Evolutionary conservation across 2,329 filamentous ascomycete genomes (phyloP), one percentile per base, ranked within the genome.

Genomic region (Fusarium siculi): DNA sequence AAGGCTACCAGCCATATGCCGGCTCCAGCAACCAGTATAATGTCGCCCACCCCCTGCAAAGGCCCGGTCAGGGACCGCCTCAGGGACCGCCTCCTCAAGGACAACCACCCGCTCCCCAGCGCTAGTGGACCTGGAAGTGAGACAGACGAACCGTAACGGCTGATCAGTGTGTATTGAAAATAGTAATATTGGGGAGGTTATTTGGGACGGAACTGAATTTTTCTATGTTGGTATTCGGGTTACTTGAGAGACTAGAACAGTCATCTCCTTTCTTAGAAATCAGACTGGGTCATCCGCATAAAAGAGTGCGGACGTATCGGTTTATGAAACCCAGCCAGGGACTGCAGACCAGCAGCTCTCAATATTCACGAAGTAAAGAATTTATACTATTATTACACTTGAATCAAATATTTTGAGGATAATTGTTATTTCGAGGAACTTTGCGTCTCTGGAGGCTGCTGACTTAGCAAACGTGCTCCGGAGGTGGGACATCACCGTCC

Each of bases 401-500:
- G 32, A 68, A 61, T 67, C 44, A 59, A 21, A 43, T 36, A 37
- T 55, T 12, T 21, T 59, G n/a, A 53, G 25, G 14, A 30, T 21
- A 23, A 32, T 18, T 32, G 12, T 15, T 36, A 34, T 40, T 30
- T 43, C 47, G 15, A 50, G 40, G 23, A 50, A 30, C 42, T 39
- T 34, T 18, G 36, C 21, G 14, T 54, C 23, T n/a, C 12, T 14
- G 18, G 14, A 50, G 50, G 14, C 49, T 73, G 58, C 15, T 52
- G 39, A 12, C 16, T 72, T 82, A 94, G 79, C 93, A 96, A 30
- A 94, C 86, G 82, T 95, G 91, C 83, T 95, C 93, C 58, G 93
- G 85, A 78, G 91, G 85, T 62, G 89, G 81, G 9, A 88, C 86
- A 36, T 83, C 87, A 0, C 88, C 91, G 73, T 91, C 90, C 74